A percentile compares a stretch with the other conserved stretches of the same genome.
phyloP scores from a whole-genome alignment of 345 rosid species.

The Linum usitatissimum region DNA sequence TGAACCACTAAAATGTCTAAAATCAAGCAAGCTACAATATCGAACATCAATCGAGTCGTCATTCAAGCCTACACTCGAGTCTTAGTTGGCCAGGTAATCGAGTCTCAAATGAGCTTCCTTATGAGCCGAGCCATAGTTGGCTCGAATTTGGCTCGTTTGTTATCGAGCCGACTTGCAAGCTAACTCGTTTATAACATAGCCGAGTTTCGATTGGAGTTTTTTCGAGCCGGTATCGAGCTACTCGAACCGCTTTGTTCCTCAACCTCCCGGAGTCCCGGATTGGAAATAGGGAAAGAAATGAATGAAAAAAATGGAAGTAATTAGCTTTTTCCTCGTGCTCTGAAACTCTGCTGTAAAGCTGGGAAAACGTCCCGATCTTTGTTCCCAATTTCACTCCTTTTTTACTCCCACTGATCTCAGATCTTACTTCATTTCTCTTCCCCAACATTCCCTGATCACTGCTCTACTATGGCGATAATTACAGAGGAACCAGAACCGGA shows the following conservation, averaged over 20 bases:
- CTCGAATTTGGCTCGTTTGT: too few species aligned
- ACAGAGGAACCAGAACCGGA: conserved; percentile 49
- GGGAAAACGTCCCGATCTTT: neutral
- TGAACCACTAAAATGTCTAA: too few species aligned
- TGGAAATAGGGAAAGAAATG: neutral
- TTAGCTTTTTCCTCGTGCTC: neutral
- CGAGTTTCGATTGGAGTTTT: neutral
- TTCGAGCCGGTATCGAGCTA: neutral
- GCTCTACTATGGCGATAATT: conserved; percentile 49
- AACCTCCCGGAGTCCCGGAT: neutral
- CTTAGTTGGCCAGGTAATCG: too few species aligned
- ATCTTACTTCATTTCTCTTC: neutral
- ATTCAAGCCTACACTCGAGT: too few species aligned
- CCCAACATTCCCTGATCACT: too few species aligned
- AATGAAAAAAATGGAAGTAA: too few species aligned
- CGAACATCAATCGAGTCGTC: too few species aligned
- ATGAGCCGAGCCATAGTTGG: too few species aligned
- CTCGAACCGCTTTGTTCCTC: too few species aligned
- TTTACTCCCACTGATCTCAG: neutral
- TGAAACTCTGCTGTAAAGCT: neutral
- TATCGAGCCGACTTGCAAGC: too few species aligned
- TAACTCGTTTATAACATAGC: neutral
- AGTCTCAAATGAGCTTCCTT: too few species aligned
- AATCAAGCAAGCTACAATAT: too few species aligned
- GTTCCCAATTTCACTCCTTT: neutral